Percentiles rank a stretch among this genome's conserved stretches.
These are phyloP conservation scores for Psilocybe azurescens DNA, from an alignment of 768 basidiomycete genomes.

Conservation along the genomic window DNA sequence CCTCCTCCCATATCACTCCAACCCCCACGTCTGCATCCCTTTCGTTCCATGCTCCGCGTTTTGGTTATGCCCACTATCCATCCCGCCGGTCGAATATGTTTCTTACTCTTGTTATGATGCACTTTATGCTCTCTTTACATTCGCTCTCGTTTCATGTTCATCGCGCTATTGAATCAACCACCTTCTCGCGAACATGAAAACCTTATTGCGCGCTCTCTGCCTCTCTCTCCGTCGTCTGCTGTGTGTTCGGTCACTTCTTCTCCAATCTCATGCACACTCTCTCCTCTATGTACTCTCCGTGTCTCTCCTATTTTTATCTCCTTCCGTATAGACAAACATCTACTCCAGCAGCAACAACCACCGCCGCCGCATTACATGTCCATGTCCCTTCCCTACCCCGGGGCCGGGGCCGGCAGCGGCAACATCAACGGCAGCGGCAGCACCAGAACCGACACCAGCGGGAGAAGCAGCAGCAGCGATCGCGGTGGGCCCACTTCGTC, in stretches of 20 bases:
- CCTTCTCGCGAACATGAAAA: no score
- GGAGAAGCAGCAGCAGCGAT: not conserved
- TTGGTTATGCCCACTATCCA: not conserved
- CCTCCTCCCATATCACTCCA: not conserved
- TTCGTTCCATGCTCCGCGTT: not conserved
- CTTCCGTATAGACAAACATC: not conserved
- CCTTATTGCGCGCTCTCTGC: not conserved
- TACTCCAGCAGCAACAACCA: conserved; percentile 1
- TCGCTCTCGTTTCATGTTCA: not conserved
- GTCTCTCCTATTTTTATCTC: not conserved
- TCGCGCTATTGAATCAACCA: no score
- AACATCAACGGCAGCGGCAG: not conserved
- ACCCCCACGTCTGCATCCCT: not conserved
- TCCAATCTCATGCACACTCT: not conserved
- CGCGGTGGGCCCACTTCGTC: no score
- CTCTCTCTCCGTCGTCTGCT: not conserved
- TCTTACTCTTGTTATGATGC: not conserved
- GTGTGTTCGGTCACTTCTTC: not conserved
- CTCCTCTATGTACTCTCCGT: not conserved
- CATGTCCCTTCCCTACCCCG: conserved; percentile 13
- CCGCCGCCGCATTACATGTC: conserved; percentile 6
- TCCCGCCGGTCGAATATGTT: not conserved
- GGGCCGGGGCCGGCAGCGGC: not conserved
- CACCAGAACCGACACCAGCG: not conserved
- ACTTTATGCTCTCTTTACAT: not conserved